These are phyloP conservation scores for Pythium phragmitis DNA, from an alignment of 352 stramenopile genomes.

Conservation along the genomic window DNA sequence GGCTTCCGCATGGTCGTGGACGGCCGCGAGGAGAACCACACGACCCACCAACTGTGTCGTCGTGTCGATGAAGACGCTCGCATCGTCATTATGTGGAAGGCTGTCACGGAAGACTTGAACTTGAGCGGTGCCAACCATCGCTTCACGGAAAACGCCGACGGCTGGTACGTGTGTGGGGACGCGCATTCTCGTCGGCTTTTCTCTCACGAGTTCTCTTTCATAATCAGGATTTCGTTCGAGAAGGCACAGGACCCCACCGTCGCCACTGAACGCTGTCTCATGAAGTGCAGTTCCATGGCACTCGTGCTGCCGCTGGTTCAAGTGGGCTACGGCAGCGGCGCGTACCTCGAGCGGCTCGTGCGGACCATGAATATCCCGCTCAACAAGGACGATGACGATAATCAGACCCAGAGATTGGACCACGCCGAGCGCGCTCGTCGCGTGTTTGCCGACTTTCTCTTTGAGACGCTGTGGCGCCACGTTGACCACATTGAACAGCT, in stretches of 20 bases:
- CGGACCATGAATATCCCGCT: slow-evolving; percentile 7
- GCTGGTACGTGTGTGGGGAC: slow-evolving; percentile 9
- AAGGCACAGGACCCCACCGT: background rate
- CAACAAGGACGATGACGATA: background rate
- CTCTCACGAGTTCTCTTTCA: background rate
- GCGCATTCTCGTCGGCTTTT: background rate
- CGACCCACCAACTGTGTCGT: slow-evolving; percentile 10
- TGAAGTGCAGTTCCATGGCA: slow-evolving; percentile 24
- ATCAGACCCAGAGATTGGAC: background rate
- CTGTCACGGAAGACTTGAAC: slow-evolving; percentile 5
- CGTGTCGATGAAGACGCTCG: slow-evolving; percentile 16
- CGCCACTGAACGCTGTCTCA: slow-evolving; percentile 3
- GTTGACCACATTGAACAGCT: slow-evolving; percentile 12
- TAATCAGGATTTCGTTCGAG: slow-evolving; percentile 21
- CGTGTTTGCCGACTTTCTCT: slow-evolving; percentile 22
- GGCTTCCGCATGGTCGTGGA: background rate
- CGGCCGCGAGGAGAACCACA: background rate
- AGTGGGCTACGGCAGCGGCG: background rate
- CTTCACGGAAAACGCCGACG: slow-evolving; percentile 15
- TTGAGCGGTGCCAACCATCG: background rate
- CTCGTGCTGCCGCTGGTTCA: slow-evolving; percentile 10
- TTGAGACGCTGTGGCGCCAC: slow-evolving; percentile 18
- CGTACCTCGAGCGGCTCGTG: background rate
- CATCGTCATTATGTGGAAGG: slow-evolving; percentile 23
- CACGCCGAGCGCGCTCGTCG: slow-evolving; percentile 10